These are phyloP conservation scores for Ogataea angusta DNA, from an alignment of 805 yeast genomes.

Conservation along the genomic window DNA sequence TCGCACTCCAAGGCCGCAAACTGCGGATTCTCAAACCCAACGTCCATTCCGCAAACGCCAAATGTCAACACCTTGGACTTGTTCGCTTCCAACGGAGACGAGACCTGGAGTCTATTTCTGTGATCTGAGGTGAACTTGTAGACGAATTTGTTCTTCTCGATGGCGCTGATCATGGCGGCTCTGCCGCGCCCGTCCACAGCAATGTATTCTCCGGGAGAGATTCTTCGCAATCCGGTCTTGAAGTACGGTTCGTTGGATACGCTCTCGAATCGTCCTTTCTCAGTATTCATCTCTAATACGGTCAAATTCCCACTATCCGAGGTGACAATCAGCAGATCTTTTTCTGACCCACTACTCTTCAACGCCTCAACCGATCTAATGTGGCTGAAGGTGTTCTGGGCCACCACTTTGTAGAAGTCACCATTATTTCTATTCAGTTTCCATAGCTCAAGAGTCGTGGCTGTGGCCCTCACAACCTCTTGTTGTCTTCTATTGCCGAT, in stretches of 20 bases:
- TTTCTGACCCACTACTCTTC: conserved; percentile 48
- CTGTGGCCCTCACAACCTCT: conserved; percentile 58
- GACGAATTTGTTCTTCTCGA: conserved; percentile 72
- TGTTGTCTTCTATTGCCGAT: conserved; percentile 52
- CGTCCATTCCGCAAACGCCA: conserved; percentile 59
- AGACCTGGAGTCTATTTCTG: conserved; percentile 44
- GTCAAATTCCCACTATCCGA: conserved; percentile 79
- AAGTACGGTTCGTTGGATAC: conserved; percentile 62
- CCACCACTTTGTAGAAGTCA: conserved; percentile 40
- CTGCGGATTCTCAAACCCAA: conserved; percentile 76
- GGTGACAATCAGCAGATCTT: conserved; percentile 61
- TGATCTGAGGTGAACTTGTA: conserved; percentile 57
- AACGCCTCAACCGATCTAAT: conserved; percentile 53
- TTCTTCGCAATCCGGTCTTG: conserved; percentile 71
- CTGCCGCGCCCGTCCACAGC: conserved; percentile 70
- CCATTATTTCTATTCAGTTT: conserved; percentile 56
- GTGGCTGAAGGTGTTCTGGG: conserved; percentile 54
- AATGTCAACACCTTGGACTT: conserved; percentile 51
- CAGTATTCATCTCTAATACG: conserved; percentile 35
- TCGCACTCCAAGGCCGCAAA: conserved; percentile 79
- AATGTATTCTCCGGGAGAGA: conserved; percentile 71
- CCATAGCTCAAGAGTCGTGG: conserved; percentile 52
- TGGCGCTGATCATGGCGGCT: conserved; percentile 64
- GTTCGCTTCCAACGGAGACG: conserved; percentile 74
- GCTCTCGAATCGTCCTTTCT: conserved; percentile 33